Evolutionary conservation across 768 basidiomycete genomes (phyloP), one percentile per base, ranked within the genome.

Genomic region (Tylopilus balloui): DNA sequence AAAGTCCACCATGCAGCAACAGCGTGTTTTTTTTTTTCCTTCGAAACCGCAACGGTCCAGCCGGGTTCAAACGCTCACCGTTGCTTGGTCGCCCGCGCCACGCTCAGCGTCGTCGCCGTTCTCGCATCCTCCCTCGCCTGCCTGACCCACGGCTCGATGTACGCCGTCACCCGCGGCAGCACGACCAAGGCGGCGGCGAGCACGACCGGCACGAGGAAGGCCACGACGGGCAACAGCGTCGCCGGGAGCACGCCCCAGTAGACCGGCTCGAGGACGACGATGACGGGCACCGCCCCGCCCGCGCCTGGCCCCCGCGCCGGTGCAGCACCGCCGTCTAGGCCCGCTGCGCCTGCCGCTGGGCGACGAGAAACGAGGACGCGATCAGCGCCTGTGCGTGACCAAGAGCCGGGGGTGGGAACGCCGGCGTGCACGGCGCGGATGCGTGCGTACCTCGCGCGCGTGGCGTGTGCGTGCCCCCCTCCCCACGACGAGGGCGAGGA

Each of bases 211-310:
- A 69, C 23, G 36, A 74, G 60, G 34, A 67, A 54, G 23, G 43
- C 47, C 8, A 69, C 21, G 11, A 67, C 68, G 17, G 72, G 70
- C 0, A 69, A 17, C n/a, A 84, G 61, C 0, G 81, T 76, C 15
- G 72, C 71, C 9, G 85, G 85, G 24, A 88, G 61, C 20, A 82
- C 63, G 14, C 80, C 81, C n/a, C 80, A 58, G 47, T 78, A 72
- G 2, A 81, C 64, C 23, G 81, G 86, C 56, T 88, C 86, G 37
- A 87, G 60, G 17, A 71, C 64, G 14, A 86, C 55, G 47, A 73
- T 62, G 54, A 86, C 72, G 3, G 82, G 72, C 6, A 86, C 73
- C 15, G 10, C 25, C 9, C 17, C 25, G 20, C 5, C 14, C 13
- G 3, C 2, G 31, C 31, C 14, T 13, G 31, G 31, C 14, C 1